Base-by-base conservation (phyloP, 139 green algal species). In the Chlorella ohadii region DNA sequence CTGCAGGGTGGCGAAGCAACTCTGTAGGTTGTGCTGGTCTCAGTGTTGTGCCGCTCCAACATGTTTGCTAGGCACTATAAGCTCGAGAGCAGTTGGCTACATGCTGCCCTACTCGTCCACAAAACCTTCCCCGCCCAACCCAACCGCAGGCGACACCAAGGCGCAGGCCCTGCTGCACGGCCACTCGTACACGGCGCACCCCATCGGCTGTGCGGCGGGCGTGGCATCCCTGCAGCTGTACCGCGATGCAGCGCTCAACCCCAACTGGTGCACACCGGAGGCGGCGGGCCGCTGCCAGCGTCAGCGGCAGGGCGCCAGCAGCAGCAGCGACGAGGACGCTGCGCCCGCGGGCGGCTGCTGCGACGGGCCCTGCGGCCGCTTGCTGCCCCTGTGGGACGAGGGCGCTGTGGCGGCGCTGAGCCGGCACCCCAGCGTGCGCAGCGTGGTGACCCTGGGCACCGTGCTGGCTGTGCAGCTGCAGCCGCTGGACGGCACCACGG, bases 151-250 rank as follows among this genome's bases (percentile, higher is more conserved):
- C 22, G 82, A 90, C 44, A 81, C 27, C 64, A 93, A 98, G 87
- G 33, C 89, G 39, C 85, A 97, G n/a, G 96, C 96, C 3, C 89
- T 99, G 75, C 89, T 99, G 66, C 97, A 99, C 87, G 97, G 97
- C n/a, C 97, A 99, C 90, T 99, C 96, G 19, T 99, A 99, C 93
- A 97, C 96, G 0, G 97, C 94, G 4, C 95, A 98, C 88, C 92
- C 97, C 56, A 87, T 96, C 1, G 97, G 96, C 55, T 98, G 95
- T 82, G 91, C 91, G 0, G 93, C 94, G 4, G 92, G 93, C n/a
- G 41, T 93, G 12, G 89, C 92, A 19, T 89, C 96, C 6, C 82
- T 99, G 23, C 47, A 89, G 31, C 81, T 94, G 27, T 94, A 95
- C 64, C 79, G 78, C 17, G 87, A 93, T 83, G 88, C 92, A 3